These are phyloP conservation scores for Cystofilobasidium bisporidii DNA, from an alignment of 768 basidiomycete species.

Conservation along the genomic window DNA sequence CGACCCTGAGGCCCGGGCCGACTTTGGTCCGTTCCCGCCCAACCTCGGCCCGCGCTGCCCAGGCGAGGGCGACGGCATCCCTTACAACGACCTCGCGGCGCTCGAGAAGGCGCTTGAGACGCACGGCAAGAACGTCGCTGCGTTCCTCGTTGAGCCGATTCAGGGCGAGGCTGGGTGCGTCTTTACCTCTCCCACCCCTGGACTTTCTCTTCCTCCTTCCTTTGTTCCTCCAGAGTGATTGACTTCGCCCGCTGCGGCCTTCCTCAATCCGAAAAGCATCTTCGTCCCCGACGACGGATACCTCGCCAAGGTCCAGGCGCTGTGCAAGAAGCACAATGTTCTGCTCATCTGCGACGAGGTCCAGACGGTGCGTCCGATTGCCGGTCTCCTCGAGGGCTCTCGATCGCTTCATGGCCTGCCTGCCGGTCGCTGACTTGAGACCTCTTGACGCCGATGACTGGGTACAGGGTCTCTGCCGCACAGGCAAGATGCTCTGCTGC, in stretches of 20 bases:
- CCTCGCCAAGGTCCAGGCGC: slow-evolving; percentile 59
- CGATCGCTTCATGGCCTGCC: too few species aligned
- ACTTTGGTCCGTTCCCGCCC: slow-evolving; percentile 83
- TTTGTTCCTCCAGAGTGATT: too few species aligned
- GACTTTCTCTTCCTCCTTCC: too few species aligned
- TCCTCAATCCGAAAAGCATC: too few species aligned
- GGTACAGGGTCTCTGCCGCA: slow-evolving; percentile 75
- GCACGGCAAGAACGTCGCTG: slow-evolving; percentile 74
- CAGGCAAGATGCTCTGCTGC: slow-evolving; percentile 75
- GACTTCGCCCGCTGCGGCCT: too few species aligned
- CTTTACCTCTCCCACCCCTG: background rate
- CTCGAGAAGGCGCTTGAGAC: slow-evolving; percentile 69
- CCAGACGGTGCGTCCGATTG: slow-evolving; percentile 72
- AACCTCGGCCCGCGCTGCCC: slow-evolving; percentile 70
- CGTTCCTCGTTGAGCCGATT: slow-evolving; percentile 93
- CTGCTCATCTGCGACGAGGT: slow-evolving; percentile 98
- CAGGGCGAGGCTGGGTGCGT: slow-evolving; percentile 96
- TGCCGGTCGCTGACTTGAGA: too few species aligned
- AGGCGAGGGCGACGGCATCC: slow-evolving; percentile 52
- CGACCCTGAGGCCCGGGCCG: slow-evolving; percentile 74
- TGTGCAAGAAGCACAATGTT: slow-evolving; percentile 88
- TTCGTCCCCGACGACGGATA: slow-evolving; percentile 86
- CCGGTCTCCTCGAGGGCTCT: too few species aligned
- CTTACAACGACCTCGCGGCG: slow-evolving; percentile 74
- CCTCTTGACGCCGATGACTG: too few species aligned